Conservation (phyloP, 805 yeast genomes). For the Lipomyces japonicus region DNA sequence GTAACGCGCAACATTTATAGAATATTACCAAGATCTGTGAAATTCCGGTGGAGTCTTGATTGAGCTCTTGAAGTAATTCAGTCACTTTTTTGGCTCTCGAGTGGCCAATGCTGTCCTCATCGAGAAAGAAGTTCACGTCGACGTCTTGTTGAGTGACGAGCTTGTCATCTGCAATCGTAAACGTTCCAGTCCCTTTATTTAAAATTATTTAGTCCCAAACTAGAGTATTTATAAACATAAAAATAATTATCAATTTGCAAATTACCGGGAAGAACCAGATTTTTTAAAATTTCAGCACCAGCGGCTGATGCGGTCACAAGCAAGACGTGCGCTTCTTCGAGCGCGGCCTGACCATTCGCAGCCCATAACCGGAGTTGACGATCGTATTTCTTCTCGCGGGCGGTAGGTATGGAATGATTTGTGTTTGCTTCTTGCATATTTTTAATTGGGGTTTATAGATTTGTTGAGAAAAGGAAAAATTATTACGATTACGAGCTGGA, state of each 20-base stretch:
- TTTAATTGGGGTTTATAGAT: no score
- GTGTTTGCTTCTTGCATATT: no score
- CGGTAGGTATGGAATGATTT: conserved; percentile 5
- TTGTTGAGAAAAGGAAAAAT: no score
- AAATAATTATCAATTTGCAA: not conserved
- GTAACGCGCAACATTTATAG: not conserved
- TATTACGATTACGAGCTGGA: no score
- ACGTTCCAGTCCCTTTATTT: conserved; percentile 52
- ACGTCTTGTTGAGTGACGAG: conserved; percentile 46
- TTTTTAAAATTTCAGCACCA: conserved; percentile 69
- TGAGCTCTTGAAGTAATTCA: conserved; percentile 51
- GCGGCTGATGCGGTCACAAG: conserved; percentile 55
- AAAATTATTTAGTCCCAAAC: not conserved
- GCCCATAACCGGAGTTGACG: conserved; percentile 89
- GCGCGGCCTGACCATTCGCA: conserved; percentile 59
- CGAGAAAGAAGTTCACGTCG: conserved; percentile 60
- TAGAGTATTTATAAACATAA: not conserved
- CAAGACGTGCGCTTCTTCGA: conserved; percentile 58
- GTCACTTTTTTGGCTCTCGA: conserved; percentile 43
- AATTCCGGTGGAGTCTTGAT: conserved; percentile 52
- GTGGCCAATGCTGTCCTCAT: conserved; percentile 44
- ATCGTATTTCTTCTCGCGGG: conserved; percentile 26
- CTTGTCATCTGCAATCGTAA: conserved; percentile 54
- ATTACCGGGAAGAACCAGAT: conserved; percentile 66
- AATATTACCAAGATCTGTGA: conserved; percentile 19